Evolutionary conservation across 176 grass and related monocot genomes (phyloP).

Genomic region (Saccharum officinarum): DNA sequence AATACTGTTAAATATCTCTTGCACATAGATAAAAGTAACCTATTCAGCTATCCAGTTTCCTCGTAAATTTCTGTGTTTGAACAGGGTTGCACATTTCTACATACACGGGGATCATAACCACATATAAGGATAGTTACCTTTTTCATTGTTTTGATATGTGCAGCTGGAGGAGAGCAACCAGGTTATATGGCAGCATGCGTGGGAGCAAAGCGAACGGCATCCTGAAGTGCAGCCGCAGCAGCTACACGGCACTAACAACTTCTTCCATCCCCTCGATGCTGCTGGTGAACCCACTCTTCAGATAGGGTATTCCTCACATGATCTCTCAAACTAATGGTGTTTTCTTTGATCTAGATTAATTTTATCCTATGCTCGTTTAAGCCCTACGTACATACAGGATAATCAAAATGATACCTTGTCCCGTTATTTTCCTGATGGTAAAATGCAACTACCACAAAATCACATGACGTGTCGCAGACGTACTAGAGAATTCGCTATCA

Average conservation of each 20-base stretch:
- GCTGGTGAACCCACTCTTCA: constrained; percentile 82
- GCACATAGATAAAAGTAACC: not conserved
- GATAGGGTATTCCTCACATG: constrained; percentile 55
- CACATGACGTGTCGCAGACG: not conserved
- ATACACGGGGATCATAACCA: not conserved
- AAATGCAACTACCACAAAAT: not conserved
- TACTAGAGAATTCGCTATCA: not conserved
- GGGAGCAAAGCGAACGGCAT: constrained; percentile 72
- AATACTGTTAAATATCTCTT: not conserved
- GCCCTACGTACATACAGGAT: not conserved
- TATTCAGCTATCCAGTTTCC: not conserved
- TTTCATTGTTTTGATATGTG: constrained; percentile 18
- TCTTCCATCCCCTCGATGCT: constrained; percentile 75
- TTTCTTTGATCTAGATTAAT: not conserved
- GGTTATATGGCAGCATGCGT: constrained; percentile 54
- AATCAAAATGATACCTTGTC: not conserved
- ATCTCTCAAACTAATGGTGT: not conserved
- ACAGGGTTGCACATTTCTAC: not conserved
- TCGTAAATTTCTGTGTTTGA: not conserved
- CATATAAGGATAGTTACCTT: not conserved
- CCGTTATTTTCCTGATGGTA: not conserved
- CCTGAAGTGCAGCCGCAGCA: constrained; percentile 33
- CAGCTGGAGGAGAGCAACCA: constrained; percentile 89
- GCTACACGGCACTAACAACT: constrained; percentile 50
- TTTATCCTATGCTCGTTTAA: not conserved